phyloP scores from a whole-genome alignment of 192 early-diverging fungal genomes.

The Mortierella antarctica region DNA sequence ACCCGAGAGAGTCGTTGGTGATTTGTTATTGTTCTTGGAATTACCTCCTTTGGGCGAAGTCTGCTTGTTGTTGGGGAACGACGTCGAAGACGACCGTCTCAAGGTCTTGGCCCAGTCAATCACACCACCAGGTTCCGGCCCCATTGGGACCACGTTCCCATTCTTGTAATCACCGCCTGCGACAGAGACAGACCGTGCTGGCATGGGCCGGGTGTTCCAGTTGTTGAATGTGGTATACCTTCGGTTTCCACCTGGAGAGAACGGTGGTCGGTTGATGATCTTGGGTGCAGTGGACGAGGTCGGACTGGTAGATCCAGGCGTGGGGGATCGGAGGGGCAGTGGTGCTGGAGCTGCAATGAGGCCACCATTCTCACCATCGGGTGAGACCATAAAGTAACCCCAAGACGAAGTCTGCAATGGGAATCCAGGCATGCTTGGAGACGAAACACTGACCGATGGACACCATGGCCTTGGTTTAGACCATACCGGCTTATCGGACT shows the following conservation, averaged over 20 bases:
- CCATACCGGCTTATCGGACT: slow-evolving; percentile 29
- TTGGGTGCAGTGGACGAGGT: slow-evolving; percentile 3
- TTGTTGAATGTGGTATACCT: slow-evolving; percentile 30
- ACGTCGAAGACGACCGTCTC: slow-evolving; percentile 20
- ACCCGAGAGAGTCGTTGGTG: not conserved
- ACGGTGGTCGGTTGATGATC: slow-evolving; percentile 30
- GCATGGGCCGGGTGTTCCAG: not conserved
- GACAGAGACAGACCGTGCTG: slow-evolving; percentile 26
- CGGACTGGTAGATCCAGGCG: slow-evolving; percentile 13
- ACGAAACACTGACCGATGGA: slow-evolving; percentile 14
- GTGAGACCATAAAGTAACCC: slow-evolving; percentile 37
- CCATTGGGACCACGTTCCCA: not conserved
- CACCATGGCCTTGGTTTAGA: slow-evolving; percentile 40
- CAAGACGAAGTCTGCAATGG: slow-evolving; percentile 34
- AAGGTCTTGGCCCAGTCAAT: slow-evolving; percentile 31
- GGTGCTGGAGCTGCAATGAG: slow-evolving; percentile 38
- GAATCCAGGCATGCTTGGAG: slow-evolving; percentile 43
- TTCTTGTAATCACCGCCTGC: slow-evolving; percentile 15
- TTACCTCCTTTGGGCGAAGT: slow-evolving; percentile 1
- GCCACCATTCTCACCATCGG: slow-evolving; percentile 14
- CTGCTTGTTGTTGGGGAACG: not conserved
- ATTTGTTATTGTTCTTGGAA: slow-evolving; percentile 5
- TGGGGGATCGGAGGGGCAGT: slow-evolving; percentile 5
- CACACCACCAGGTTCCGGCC: not conserved
- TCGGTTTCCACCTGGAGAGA: slow-evolving; percentile 39